Evolutionary conservation across 345 rosid genomes (phyloP).

Genomic region (Eucalyptus erythrocorys): DNA sequence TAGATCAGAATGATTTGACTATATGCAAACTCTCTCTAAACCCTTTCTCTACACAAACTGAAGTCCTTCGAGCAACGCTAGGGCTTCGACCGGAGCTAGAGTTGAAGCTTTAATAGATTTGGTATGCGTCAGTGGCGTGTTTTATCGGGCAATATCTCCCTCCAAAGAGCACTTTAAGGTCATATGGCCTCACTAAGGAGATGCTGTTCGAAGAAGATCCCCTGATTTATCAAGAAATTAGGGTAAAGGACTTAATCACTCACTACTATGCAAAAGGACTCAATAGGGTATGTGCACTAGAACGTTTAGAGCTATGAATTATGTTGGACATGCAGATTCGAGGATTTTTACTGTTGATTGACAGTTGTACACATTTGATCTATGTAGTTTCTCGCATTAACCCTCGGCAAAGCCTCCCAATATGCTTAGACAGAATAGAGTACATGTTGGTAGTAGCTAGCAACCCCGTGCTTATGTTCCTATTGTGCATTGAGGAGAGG

Average conservation of each 20-base stretch:
- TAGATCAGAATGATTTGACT: too few species aligned
- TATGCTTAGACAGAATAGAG: not conserved
- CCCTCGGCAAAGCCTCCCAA: not conserved
- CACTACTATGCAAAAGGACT: not conserved
- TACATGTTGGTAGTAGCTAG: not conserved
- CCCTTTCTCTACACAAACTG: too few species aligned
- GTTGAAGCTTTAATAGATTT: too few species aligned
- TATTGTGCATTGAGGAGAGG: not conserved
- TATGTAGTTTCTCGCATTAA: not conserved
- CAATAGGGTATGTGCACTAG: not conserved
- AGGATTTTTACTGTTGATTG: not conserved
- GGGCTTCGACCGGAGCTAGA: too few species aligned
- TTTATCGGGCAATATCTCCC: not conserved
- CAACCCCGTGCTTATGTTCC: not conserved
- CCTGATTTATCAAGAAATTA: not conserved
- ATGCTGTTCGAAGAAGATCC: slow-evolving; percentile 6
- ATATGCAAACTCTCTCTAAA: too few species aligned
- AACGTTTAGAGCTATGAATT: slow-evolving; percentile 8
- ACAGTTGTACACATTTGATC: not conserved
- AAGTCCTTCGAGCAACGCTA: too few species aligned
- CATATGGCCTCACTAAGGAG: slow-evolving; percentile 13
- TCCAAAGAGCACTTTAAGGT: not conserved
- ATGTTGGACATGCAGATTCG: not conserved
- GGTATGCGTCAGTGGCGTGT: not conserved
- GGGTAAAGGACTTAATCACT: not conserved